Percentiles rank a stretch among this genome's conserved stretches.
phyloP scores from a whole-genome alignment of 768 basidiomycete genomes.

The Tulasnella sp. region DNA sequence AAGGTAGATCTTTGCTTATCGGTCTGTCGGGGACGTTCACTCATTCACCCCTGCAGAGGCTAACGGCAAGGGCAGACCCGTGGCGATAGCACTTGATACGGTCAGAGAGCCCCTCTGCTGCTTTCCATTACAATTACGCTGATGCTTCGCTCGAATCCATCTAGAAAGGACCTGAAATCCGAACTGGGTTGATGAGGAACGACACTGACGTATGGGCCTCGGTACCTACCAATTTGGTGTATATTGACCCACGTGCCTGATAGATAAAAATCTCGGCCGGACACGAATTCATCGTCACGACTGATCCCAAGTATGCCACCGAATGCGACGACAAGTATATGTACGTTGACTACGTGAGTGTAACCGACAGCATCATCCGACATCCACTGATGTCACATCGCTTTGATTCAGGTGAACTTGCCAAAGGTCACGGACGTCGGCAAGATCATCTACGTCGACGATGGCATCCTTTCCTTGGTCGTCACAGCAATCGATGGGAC shows the following conservation, averaged over 20 bases:
- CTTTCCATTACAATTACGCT: background rate
- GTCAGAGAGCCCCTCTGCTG: constrained; percentile 35
- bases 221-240: background rate
- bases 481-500: constrained; percentile 77
- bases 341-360: constrained; percentile 85
- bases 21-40: background rate
- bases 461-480: constrained; percentile 91
- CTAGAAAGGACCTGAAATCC: constrained; percentile 98
- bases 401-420: constrained; percentile 54
- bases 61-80: constrained; percentile 68
- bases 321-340: constrained; percentile 70
- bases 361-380: background rate
- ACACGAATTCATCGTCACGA: constrained; percentile 86
- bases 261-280: constrained; percentile 78
- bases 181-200: constrained; percentile 85
- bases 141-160: constrained; percentile 15
- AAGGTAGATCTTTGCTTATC: constrained; percentile 33
- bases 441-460: constrained; percentile 94
- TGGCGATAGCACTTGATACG: constrained; percentile 96
- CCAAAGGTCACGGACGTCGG: constrained; percentile 95
- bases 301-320: constrained; percentile 69
- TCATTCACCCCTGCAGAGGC: constrained; percentile 25
- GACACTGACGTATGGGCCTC: constrained; percentile 59
- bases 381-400: background rate
- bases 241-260: constrained; percentile 13